Conservation (phyloP, 2,329 filamentous ascomycete species). For the Neofusicoccum cordaticola region DNA sequence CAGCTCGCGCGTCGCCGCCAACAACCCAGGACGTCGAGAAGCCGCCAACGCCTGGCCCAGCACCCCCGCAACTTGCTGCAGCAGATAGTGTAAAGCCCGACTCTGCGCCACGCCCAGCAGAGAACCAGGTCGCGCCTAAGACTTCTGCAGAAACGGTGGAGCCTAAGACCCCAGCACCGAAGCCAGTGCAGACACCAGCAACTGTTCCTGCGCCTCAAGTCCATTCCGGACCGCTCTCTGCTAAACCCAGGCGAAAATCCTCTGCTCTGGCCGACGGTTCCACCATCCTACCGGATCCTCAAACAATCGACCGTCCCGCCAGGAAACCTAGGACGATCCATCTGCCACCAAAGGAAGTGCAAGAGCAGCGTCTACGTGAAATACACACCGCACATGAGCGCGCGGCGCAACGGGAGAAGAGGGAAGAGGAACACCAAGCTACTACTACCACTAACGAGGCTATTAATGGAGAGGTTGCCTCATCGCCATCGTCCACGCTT, state of each 20-base stretch:
- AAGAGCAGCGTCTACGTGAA: slow-evolving; percentile 47
- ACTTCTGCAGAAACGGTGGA: slow-evolving; percentile 7
- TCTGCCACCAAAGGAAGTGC: slow-evolving; percentile 49
- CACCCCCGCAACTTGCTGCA: slow-evolving; percentile 18
- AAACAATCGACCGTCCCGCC: slow-evolving; percentile 16
- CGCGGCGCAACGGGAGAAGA: slow-evolving; percentile 35
- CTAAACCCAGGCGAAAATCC: slow-evolving; percentile 25
- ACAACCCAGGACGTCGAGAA: slow-evolving; percentile 21
- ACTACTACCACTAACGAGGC: slow-evolving; percentile 22
- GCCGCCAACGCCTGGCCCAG: slow-evolving; percentile 17
- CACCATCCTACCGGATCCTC: slow-evolving; percentile 27
- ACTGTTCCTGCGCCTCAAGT: not conserved
- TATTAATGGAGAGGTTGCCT: slow-evolving; percentile 34
- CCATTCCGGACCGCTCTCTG: slow-evolving; percentile 23
- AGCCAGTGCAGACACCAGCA: not conserved
- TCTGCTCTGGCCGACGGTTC: slow-evolving; percentile 36
- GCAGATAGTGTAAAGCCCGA: slow-evolving; percentile 17
- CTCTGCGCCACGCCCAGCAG: slow-evolving; percentile 16
- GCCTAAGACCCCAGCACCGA: not conserved
- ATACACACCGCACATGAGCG: slow-evolving; percentile 39
- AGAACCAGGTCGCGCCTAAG: slow-evolving; percentile 23
- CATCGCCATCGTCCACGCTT: slow-evolving; percentile 62
- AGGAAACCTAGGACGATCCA: slow-evolving; percentile 40
- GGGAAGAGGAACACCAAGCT: slow-evolving; percentile 36
- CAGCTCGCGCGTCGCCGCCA: not conserved